These are phyloP conservation scores for Boechera retrofracta DNA, from an alignment of 345 rosid genomes.

Conservation along the genomic window DNA sequence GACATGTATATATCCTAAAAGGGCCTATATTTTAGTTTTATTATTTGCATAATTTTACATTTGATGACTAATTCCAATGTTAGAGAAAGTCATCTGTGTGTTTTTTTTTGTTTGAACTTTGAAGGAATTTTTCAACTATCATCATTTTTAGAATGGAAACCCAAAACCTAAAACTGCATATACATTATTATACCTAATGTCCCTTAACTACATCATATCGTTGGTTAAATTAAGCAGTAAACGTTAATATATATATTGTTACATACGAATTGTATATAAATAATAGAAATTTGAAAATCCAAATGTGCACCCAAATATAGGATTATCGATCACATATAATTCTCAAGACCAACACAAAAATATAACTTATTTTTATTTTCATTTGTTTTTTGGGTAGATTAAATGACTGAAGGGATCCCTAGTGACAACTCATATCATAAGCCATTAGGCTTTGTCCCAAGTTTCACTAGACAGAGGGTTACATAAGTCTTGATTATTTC, in stretches of 20 bases:
- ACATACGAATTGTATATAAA: no score
- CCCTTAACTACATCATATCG: background rate
- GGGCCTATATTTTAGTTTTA: background rate
- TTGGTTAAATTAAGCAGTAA: background rate
- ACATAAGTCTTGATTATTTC: slow-evolving; percentile 24
- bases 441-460: slow-evolving; percentile 22
- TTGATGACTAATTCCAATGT: slow-evolving; percentile 7
- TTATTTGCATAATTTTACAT: background rate
- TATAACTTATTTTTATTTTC: background rate
- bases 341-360: background rate
- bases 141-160: slow-evolving; percentile 16
- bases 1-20: background rate
- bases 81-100: slow-evolving; percentile 2
- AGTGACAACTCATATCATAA: slow-evolving; percentile 24
- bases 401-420: slow-evolving; percentile 19
- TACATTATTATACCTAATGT: background rate
- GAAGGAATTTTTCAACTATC: background rate
- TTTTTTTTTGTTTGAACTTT: slow-evolving; percentile 5
- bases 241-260: background rate
- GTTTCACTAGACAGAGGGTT: slow-evolving; percentile 20
- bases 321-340: background rate
- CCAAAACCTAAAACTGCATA: background rate
- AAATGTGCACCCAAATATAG: background rate
- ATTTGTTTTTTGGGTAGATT: background rate
- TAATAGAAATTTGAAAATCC: background rate